Evolutionary conservation across 2,329 filamentous ascomycete species (phyloP).

Genomic region (Nemania serpens): DNA sequence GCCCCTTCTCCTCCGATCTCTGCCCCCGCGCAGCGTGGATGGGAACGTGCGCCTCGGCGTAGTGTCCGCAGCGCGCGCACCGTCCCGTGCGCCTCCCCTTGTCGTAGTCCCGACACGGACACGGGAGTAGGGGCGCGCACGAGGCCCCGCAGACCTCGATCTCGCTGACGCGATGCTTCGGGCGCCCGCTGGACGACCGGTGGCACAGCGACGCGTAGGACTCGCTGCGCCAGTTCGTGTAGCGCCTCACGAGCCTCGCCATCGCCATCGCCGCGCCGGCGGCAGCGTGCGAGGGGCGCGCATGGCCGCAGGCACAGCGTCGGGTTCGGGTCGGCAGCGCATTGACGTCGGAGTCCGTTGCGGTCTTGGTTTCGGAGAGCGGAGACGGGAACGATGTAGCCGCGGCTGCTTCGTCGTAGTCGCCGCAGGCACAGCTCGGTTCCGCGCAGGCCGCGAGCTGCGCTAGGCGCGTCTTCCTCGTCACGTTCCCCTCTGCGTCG

Average conservation of each 20-base stretch:
- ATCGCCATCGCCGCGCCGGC: not conserved
- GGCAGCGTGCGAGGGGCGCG: not conserved
- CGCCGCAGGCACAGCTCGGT: constrained; percentile 1
- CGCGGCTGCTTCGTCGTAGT: constrained; percentile 7
- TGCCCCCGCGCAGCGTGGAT: not conserved
- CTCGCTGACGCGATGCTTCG: not conserved
- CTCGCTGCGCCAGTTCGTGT: constrained; percentile 16
- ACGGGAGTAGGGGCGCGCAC: not conserved
- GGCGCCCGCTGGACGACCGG: not conserved
- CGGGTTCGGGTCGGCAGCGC: too few relatives aligned
- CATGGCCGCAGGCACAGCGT: constrained; percentile 14
- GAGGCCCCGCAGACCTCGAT: not conserved
- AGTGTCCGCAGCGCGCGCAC: constrained; percentile 20
- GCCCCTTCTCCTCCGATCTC: too few relatives aligned
- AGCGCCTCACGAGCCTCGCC: constrained; percentile 6
- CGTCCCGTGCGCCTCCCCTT: constrained; percentile 6
- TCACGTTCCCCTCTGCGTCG: too few relatives aligned
- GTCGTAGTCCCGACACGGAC: constrained; percentile 17
- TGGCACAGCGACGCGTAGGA: not conserved
- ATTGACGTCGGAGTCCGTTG: not conserved
- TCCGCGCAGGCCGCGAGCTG: constrained; percentile 10
- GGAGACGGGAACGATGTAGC: too few relatives aligned
- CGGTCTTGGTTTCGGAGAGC: too few relatives aligned
- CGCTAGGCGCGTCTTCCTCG: constrained; percentile 2
- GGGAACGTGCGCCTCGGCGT: not conserved